phyloP scores from a whole-genome alignment of 495 filamentous ascomycete species.

The Cairneyella variabilis region DNA sequence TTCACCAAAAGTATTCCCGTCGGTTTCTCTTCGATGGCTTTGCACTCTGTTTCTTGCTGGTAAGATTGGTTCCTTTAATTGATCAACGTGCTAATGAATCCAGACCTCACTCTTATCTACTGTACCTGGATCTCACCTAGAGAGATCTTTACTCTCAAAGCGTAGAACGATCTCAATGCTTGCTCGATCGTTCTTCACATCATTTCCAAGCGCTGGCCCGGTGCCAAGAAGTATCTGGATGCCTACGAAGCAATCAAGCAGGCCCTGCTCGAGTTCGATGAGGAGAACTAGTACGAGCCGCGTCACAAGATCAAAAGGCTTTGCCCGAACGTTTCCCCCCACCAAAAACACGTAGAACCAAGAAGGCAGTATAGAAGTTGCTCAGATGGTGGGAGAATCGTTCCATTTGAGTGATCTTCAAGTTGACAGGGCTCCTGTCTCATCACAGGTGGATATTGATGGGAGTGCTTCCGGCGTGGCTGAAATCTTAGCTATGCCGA shows the following conservation, averaged over 20 bases:
- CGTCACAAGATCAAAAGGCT: neutral
- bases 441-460: neutral
- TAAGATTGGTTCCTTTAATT: neutral
- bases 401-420: neutral
- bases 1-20: constrained; percentile 19
- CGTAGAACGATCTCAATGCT: constrained; percentile 20
- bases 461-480: too few relatives aligned
- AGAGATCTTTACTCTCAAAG: constrained; percentile 12
- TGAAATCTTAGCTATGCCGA: neutral
- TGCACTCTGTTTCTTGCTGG: constrained; percentile 25
- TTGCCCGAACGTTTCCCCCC: neutral
- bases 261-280: neutral
- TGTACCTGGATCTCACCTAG: constrained; percentile 21
- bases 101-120: constrained; percentile 23
- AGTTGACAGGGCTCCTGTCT: neutral
- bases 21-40: constrained; percentile 22
- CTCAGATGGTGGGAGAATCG: neutral
- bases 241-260: constrained; percentile 20
- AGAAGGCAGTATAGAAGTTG: neutral
- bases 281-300: constrained; percentile 2
- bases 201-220: constrained; percentile 24
- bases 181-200: constrained; percentile 25
- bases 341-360: neutral
- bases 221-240: constrained; percentile 23
- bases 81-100: neutral